phyloP scores from a whole-genome alignment of 208 protist genomes.

The Spongospora subterranea region DNA sequence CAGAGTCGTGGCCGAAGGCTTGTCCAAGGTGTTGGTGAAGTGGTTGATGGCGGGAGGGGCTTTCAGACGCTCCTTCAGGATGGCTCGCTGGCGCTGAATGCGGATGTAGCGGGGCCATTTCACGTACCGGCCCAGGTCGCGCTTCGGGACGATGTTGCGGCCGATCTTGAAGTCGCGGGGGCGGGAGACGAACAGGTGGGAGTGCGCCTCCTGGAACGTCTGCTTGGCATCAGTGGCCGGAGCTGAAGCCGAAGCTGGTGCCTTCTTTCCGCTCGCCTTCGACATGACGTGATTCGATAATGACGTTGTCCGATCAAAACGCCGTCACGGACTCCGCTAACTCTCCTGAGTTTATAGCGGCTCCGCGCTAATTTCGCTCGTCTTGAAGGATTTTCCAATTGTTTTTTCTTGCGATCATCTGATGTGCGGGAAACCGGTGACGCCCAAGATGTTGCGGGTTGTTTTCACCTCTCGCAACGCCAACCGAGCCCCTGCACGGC shows the following conservation, averaged over 20 bases:
- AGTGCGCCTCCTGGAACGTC: slow-evolving; percentile 60
- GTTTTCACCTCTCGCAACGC: no score
- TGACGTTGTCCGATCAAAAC: no score
- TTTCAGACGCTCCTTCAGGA: slow-evolving; percentile 97
- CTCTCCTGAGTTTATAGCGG: no score
- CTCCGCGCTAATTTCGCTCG: no score
- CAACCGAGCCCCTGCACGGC: no score
- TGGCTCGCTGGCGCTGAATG: slow-evolving; percentile 94
- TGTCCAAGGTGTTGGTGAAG: slow-evolving; percentile 86
- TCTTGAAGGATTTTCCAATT: no score
- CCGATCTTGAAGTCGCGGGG: slow-evolving; percentile 84
- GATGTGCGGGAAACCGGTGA: no score
- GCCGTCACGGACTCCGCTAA: no score
- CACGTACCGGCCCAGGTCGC: slow-evolving; percentile 95
- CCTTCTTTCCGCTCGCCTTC: slow-evolving; percentile 62
- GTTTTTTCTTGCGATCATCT: no score
- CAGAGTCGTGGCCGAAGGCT: slow-evolving; percentile 69
- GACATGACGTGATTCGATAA: slow-evolving; percentile 58
- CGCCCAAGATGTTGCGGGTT: no score
- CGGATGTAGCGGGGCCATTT: slow-evolving; percentile 97
- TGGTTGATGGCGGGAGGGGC: slow-evolving; percentile 90
- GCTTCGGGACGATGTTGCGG: slow-evolving; percentile 86
- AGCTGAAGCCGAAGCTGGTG: slow-evolving; percentile 55
- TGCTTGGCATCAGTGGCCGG: slow-evolving; percentile 58
- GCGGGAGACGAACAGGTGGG: slow-evolving; percentile 70